Base-by-base conservation (phyloP, 73 alveolate species). In the Breviolum minutum region DNA sequence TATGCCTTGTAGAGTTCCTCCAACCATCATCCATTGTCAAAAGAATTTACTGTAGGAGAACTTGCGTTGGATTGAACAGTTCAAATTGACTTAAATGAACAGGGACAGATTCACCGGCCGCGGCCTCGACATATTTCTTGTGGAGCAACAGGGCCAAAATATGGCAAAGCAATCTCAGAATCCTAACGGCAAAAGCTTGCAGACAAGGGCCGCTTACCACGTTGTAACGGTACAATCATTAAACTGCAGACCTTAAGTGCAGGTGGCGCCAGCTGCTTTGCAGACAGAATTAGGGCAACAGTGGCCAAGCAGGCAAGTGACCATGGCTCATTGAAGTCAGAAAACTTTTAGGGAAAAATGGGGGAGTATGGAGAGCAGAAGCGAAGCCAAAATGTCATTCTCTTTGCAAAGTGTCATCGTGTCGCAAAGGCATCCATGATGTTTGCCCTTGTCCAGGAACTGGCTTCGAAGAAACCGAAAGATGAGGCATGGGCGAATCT, bases 221-320 rank as follows among this genome's bases (percentile, higher is more conserved):
- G n/a, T 68, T 22, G 24, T 22, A 4, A 22, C 77, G 24, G 17
- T 22, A 22, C 77, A 17, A 68, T 14, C 8, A 22, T 14, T 4
- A 14, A 17, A 17, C 4, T 22, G 17, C 6, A 66, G 82, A 40
- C 54, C 54, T 40, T 0, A 3, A 40, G 54, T 40, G 54, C 84
- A 90, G 96, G 96, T 90, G 73, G 96, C 96, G 20, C 96, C 96
- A 17, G 96, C 96, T 8, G 96, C 77, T n/a, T 32, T 60, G 96
- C 96, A 90, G 96, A 48, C 70, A 12, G 96, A 71, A 16, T 6
- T 90, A 87, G 87, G 71, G 87, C 96, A 90, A 76, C 96, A 61
- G 24, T 61, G 74, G 73, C 74, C 93, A 14, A 84, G 74, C 74
- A 60, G 93, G 93, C 93, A 22, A 19, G 26, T 13, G 40, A 48